Percentiles rank a stretch among this genome's conserved stretches.
These are phyloP conservation scores for Erysimum cheiri DNA, from an alignment of 441 rosid species.

Conservation along the genomic window DNA sequence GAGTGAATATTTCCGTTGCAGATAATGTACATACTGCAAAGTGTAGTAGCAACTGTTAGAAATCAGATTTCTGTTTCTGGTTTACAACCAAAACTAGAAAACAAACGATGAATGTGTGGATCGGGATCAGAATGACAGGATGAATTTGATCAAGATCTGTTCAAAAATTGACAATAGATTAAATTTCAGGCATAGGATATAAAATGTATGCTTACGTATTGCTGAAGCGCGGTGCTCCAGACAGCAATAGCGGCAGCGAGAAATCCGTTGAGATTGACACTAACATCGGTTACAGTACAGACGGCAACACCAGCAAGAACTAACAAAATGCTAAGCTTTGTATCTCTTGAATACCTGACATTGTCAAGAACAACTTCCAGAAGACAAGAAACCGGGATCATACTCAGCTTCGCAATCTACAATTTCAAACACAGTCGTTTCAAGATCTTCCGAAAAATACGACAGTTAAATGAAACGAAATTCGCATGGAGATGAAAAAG, in stretches of 20 bases:
- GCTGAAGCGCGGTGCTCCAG: constrained; percentile 98
- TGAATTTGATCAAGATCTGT: constrained; percentile 2
- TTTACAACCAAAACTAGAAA: neutral
- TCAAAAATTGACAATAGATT: neutral
- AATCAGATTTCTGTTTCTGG: neutral
- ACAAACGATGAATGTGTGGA: neutral
- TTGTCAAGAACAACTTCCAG: constrained; percentile 93
- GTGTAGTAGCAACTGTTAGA: constrained; percentile 10
- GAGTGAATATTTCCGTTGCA: constrained; percentile 83
- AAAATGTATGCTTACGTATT: constrained; percentile 70
- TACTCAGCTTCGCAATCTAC: constrained; percentile 96
- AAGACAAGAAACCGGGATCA: constrained; percentile 97
- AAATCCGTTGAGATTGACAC: constrained; percentile 92
- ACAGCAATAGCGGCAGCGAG: constrained; percentile 86
- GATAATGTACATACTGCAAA: constrained; percentile 92
- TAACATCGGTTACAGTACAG: constrained; percentile 97
- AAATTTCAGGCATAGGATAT: neutral
- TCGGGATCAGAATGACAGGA: neutral
- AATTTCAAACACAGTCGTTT: constrained; percentile 26
- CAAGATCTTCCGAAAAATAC: neutral
- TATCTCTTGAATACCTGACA: constrained; percentile 90
- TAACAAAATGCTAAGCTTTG: constrained; percentile 91
- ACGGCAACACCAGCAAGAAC: constrained; percentile 97
- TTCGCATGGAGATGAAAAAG: neutral
- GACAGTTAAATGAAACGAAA: neutral